These are phyloP conservation scores for Chaetomium sp. DNA, from an alignment of 2,329 filamentous ascomycete genomes.

Conservation along the genomic window DNA sequence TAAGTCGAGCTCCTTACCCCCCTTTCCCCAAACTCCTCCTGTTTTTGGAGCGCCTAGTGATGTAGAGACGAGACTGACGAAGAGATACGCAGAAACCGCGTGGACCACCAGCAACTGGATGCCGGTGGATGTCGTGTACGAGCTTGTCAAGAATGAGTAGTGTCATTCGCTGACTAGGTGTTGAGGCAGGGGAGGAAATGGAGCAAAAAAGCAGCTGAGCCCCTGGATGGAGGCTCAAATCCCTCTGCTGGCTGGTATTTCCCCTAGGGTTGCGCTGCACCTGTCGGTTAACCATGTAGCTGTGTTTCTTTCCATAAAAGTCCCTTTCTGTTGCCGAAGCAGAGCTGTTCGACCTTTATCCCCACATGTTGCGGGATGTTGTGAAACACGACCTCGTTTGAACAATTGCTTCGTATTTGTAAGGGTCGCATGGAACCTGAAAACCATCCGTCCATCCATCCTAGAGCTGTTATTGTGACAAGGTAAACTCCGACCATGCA, in stretches of 20 bases:
- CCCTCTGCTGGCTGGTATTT: neutral
- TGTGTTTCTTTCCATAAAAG: too few species aligned
- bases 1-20: neutral
- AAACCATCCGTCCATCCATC: conserved; percentile 6
- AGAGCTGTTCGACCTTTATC: neutral
- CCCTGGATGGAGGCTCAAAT: neutral
- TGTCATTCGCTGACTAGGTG: neutral
- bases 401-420: too few species aligned
- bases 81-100: conserved; percentile 18
- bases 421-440: too few species aligned
- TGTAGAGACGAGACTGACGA: neutral
- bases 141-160: conserved; percentile 15
- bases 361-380: too few species aligned
- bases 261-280: too few species aligned
- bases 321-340: neutral
- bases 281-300: too few species aligned
- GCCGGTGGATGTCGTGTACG: conserved; percentile 30
- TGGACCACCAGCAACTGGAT: conserved; percentile 30
- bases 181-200: neutral
- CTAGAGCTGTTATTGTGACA: conserved; percentile 22
- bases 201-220: neutral
- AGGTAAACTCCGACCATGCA: conserved; percentile 31
- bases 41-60: neutral
- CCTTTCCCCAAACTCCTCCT: neutral
- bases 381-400: too few species aligned